Percentiles rank a stretch among this genome's conserved stretches.
These are phyloP conservation scores for Mortierella sp. DNA, from an alignment of 371 early-diverging fungal species.

Conservation along the genomic window DNA sequence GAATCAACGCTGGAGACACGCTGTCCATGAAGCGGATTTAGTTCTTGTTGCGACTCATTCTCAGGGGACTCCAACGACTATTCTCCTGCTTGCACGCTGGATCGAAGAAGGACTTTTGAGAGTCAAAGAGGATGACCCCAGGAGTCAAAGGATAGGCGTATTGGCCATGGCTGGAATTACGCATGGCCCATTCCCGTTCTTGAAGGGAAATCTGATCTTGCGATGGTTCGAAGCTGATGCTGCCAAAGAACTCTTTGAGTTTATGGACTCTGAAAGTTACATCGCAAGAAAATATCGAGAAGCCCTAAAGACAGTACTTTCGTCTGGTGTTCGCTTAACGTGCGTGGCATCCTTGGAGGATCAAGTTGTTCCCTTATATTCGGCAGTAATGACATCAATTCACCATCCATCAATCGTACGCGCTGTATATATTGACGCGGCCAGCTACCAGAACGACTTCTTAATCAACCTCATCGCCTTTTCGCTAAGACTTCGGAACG, in stretches of 20 bases:
- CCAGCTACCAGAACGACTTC: slow-evolving; percentile 85
- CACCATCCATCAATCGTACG: slow-evolving; percentile 90
- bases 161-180: slow-evolving; percentile 94
- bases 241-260: slow-evolving; percentile 92
- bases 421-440: slow-evolving; percentile 88
- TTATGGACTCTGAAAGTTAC: slow-evolving; percentile 79
- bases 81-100: slow-evolving; percentile 78
- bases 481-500: slow-evolving; percentile 85
- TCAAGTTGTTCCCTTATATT: slow-evolving; percentile 95
- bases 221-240: slow-evolving; percentile 92
- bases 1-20: slow-evolving; percentile 59
- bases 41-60: slow-evolving; percentile 91
- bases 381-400: slow-evolving; percentile 86
- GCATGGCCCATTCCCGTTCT: slow-evolving; percentile 89
- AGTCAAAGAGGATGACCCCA: slow-evolving; percentile 55
- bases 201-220: slow-evolving; percentile 84
- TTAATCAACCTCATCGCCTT: slow-evolving; percentile 86
- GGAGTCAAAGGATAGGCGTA: slow-evolving; percentile 77
- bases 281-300: slow-evolving; percentile 76
- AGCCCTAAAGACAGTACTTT: slow-evolving; percentile 76
- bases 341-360: slow-evolving; percentile 88
- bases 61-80: slow-evolving; percentile 93
- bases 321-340: slow-evolving; percentile 75
- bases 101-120: slow-evolving; percentile 73
- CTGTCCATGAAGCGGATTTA: slow-evolving; percentile 76